Conservation (phyloP, 768 basidiomycete species). For the Auricularia auricula-judae region DNA sequence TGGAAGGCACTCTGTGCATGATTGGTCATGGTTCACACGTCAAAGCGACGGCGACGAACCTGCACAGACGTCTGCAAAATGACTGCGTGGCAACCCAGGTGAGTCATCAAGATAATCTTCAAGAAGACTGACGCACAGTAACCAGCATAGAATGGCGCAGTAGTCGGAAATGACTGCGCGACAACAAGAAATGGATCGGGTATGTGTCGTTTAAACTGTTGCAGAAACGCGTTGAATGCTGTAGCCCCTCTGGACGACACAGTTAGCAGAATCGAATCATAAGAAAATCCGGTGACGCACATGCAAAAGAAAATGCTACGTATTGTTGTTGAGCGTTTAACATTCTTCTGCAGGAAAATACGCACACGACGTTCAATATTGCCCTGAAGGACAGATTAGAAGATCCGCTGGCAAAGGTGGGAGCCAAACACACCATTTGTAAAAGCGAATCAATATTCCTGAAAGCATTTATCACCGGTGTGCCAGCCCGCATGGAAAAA, state of each 20-base stretch:
- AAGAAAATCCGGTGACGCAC: background rate
- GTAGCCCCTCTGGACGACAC: conserved; percentile 16
- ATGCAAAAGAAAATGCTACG: conserved; percentile 14
- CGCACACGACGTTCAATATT: background rate
- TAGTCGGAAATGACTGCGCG: background rate
- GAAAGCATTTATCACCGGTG: background rate
- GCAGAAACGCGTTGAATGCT: conserved; percentile 17
- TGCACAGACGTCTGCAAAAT: conserved; percentile 5
- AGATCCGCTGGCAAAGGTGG: background rate
- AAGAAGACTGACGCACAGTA: conserved; percentile 5
- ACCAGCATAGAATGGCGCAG: conserved; percentile 27
- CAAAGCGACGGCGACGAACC: conserved; percentile 8
- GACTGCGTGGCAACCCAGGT: background rate
- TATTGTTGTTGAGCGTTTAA: too few relatives aligned
- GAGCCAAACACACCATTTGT: conserved; percentile 15
- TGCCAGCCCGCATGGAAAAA: background rate
- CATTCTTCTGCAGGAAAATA: background rate
- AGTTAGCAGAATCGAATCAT: conserved; percentile 2
- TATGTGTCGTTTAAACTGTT: conserved; percentile 11
- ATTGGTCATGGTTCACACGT: background rate
- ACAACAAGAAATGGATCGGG: background rate
- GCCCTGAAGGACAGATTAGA: background rate
- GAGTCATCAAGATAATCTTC: too few relatives aligned
- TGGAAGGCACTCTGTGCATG: background rate
- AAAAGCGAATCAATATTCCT: conserved; percentile 22